phyloP scores from a whole-genome alignment of 2,329 filamentous ascomycete genomes.

The Thielaviopsis euricoi region DNA sequence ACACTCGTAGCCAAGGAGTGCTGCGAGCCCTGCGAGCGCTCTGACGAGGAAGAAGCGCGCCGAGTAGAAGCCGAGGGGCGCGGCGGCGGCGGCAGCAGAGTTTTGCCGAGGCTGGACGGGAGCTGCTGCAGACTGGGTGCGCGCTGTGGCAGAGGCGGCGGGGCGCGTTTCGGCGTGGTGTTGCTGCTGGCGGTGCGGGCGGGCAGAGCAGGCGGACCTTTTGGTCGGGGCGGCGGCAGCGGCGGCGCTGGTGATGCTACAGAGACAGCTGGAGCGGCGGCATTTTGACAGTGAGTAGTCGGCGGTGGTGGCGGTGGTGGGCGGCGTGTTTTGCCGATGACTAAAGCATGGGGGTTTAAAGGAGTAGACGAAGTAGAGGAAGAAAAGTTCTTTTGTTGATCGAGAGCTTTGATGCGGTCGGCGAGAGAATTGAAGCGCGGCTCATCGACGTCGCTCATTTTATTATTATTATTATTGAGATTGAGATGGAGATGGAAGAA shows the following conservation, averaged over 20 bases:
- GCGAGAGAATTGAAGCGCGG: slow-evolving; percentile 43
- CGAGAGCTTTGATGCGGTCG: slow-evolving; percentile 48
- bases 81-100: slow-evolving; percentile 19
- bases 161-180: slow-evolving; percentile 21
- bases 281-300: not conserved
- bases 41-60: slow-evolving; percentile 41
- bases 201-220: slow-evolving; percentile 9
- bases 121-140: slow-evolving; percentile 9
- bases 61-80: slow-evolving; percentile 21
- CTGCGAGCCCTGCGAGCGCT: slow-evolving; percentile 36
- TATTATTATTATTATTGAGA: too few relatives aligned
- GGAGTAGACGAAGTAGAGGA: not conserved
- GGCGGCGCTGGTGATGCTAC: slow-evolving; percentile 21
- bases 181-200: too few relatives aligned
- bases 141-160: slow-evolving; percentile 18
- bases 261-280: not conserved
- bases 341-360: not conserved
- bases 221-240: slow-evolving; percentile 23
- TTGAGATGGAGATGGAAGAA: too few relatives aligned
- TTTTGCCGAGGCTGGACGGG: not conserved
- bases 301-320: slow-evolving; percentile 18
- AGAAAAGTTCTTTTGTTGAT: slow-evolving; percentile 40
- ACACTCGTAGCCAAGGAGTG: slow-evolving; percentile 34
- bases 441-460: slow-evolving; percentile 45
- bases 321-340: slow-evolving; percentile 25